Evolutionary conservation across 495 filamentous ascomycete genomes (phyloP).

Genomic region (Aspergillus sclerotiicarbonarius): DNA sequence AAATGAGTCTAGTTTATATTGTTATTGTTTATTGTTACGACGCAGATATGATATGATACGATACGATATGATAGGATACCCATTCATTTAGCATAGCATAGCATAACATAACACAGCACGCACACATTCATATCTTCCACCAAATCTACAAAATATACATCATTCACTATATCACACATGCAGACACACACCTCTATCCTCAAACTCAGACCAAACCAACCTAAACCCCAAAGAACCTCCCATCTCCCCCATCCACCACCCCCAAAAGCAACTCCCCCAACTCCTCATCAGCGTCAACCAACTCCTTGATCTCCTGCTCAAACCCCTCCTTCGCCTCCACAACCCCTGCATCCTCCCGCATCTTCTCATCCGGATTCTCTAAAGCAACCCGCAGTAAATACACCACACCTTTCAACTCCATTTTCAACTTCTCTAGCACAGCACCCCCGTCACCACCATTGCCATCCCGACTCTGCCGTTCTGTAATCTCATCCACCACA

Average conservation of each 20-base stretch:
- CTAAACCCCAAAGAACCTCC: constrained; percentile 9
- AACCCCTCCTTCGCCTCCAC: constrained; percentile 27
- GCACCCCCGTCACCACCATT: neutral
- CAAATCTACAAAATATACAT: neutral
- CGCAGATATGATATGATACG: constrained; percentile 8
- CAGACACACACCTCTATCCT: neutral
- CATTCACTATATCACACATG: neutral
- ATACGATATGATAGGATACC: neutral
- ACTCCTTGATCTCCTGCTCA: constrained; percentile 30
- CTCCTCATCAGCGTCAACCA: constrained; percentile 37
- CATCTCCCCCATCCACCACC: constrained; percentile 20
- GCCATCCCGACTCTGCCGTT: constrained; percentile 4
- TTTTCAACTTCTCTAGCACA: constrained; percentile 35
- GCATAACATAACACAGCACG: no score
- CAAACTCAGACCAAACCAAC: neutral
- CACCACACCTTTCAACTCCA: constrained; percentile 45
- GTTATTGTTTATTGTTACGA: neutral
- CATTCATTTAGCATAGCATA: no score
- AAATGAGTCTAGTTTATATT: neutral
- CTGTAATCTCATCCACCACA: constrained; percentile 42
- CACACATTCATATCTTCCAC: constrained; percentile 12
- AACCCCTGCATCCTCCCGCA: constrained; percentile 19
- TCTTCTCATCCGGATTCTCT: constrained; percentile 22
- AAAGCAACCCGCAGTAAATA: constrained; percentile 37
- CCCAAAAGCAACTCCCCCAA: constrained; percentile 29